phyloP scores from a whole-genome alignment of 805 yeast genomes.

The Cyberlindnera galapagoensis region DNA sequence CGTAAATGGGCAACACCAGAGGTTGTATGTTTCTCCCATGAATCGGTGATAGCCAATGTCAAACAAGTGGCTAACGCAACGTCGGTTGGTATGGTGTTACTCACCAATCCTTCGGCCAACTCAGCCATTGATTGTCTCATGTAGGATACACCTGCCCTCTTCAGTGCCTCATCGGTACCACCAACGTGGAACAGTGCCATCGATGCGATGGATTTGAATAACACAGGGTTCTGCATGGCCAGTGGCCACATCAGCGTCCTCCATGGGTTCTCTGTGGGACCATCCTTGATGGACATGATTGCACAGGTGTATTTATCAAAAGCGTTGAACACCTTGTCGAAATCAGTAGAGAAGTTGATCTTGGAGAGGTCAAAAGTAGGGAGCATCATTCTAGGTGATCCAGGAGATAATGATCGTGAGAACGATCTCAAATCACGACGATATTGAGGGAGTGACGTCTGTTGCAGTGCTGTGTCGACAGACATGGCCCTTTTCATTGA shows the following conservation, averaged over 20 bases:
- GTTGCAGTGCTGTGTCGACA: slow-evolving; percentile 15
- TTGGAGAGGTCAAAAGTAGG: slow-evolving; percentile 3
- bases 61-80: slow-evolving; percentile 62
- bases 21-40: slow-evolving; percentile 63
- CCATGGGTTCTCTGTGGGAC: slow-evolving; percentile 67
- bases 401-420: slow-evolving; percentile 10
- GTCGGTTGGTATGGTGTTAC: slow-evolving; percentile 46
- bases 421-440: slow-evolving; percentile 16
- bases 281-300: slow-evolving; percentile 58
- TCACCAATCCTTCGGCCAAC: slow-evolving; percentile 48
- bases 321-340: slow-evolving; percentile 24
- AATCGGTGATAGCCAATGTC: slow-evolving; percentile 56
- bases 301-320: slow-evolving; percentile 43
- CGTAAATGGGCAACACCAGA: slow-evolving; percentile 64
- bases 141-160: slow-evolving; percentile 46
- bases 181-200: slow-evolving; percentile 61
- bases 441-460: slow-evolving; percentile 19
- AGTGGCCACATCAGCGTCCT: slow-evolving; percentile 48
- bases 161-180: slow-evolving; percentile 35
- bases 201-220: slow-evolving; percentile 57
- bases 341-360: slow-evolving; percentile 4
- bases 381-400: not conserved
- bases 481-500: slow-evolving; percentile 13
- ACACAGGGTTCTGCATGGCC: slow-evolving; percentile 46
- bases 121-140: slow-evolving; percentile 57